phyloP scores from a whole-genome alignment of 495 filamentous ascomycete species.

The Penicillium canariense region DNA sequence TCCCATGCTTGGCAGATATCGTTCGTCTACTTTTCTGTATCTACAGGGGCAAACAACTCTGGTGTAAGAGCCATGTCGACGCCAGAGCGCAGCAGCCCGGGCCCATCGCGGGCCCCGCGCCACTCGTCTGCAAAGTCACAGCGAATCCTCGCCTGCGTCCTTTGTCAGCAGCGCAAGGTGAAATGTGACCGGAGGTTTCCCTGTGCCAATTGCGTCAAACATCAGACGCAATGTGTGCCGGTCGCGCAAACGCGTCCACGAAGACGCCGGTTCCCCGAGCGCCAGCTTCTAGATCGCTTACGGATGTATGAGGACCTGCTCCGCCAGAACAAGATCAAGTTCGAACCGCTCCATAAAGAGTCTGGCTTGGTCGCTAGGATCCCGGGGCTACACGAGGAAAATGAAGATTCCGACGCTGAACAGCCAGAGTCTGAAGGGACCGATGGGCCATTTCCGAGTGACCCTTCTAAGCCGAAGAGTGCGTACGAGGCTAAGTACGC shows the following conservation, averaged over 20 bases:
- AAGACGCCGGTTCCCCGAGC: conserved; percentile 52
- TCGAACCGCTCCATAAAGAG: conserved; percentile 49
- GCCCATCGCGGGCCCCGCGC: not conserved
- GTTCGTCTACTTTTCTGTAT: not conserved
- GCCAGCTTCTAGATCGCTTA: conserved; percentile 52
- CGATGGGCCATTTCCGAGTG: conserved; percentile 19
- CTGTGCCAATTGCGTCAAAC: conserved; percentile 49
- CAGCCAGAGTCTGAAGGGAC: conserved; percentile 10
- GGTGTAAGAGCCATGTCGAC: not conserved
- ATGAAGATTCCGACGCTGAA: conserved; percentile 27
- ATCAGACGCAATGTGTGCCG: conserved; percentile 46
- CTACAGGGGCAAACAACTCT: not conserved
- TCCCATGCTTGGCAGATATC: too few relatives aligned
- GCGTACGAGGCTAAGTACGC: conserved; percentile 43
- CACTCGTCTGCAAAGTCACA: conserved; percentile 20
- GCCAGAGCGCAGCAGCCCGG: not conserved
- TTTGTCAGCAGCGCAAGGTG: conserved; percentile 58
- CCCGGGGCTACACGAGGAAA: not conserved
- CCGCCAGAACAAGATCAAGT: conserved; percentile 47
- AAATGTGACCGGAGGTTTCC: conserved; percentile 57
- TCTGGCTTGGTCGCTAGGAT: not conserved
- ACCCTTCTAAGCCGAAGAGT: conserved; percentile 28
- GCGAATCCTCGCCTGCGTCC: conserved; percentile 54
- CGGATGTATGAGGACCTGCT: conserved; percentile 53
- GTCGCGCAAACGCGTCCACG: conserved; percentile 41